Evolutionary conservation across 371 early-diverging fungal species (phyloP).

Genomic region (Lichtheimia ornata): DNA sequence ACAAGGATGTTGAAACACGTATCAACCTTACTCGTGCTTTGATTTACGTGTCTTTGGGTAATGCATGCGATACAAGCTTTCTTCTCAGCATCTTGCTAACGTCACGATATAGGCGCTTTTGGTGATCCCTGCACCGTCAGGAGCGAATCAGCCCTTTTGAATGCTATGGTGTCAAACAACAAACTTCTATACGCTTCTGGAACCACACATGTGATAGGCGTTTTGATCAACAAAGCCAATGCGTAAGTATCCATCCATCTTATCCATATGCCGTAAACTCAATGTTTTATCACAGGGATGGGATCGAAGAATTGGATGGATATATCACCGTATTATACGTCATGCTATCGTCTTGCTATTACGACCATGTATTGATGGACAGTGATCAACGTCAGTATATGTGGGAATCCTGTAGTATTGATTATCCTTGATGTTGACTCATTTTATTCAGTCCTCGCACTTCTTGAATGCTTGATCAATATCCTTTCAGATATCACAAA

Average conservation of each 20-base stretch:
- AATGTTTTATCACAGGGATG: neutral
- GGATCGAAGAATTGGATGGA: neutral
- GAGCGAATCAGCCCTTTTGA: neutral
- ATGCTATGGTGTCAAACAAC: neutral
- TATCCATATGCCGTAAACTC: neutral
- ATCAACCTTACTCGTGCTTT: neutral
- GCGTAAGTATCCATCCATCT: neutral
- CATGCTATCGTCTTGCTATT: neutral
- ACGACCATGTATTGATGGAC: neutral
- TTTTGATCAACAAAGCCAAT: neutral
- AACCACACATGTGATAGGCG: neutral
- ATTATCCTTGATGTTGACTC: neutral
- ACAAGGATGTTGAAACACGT: neutral
- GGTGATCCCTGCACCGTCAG: neutral
- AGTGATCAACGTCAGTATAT: neutral
- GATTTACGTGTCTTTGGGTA: conserved; percentile 3
- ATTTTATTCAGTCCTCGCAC: neutral
- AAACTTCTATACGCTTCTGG: neutral
- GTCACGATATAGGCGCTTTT: neutral
- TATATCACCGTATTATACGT: neutral
- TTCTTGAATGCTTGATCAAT: neutral
- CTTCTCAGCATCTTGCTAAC: neutral
- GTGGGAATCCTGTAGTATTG: neutral
- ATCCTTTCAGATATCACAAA: neutral
- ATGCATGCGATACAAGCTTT: neutral